Evolutionary conservation across 1,284 basidiomycete species (phyloP).

Genomic region (Tausonia pullulans): DNA sequence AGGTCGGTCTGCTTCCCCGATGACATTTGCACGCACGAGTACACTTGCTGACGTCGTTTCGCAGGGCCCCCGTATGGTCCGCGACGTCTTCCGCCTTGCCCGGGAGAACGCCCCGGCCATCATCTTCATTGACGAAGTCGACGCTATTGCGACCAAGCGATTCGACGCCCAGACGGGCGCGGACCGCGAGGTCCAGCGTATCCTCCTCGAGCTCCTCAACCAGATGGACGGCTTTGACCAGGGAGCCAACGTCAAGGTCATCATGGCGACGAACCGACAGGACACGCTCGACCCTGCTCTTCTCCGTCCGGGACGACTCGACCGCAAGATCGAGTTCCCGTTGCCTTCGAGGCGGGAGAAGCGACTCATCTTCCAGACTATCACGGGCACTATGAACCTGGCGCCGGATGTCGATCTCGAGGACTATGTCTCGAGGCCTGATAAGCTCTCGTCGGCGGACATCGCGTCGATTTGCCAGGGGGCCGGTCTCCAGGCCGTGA

Average conservation of each 20-base stretch:
- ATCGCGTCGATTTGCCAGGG: slow-evolving; percentile 94
- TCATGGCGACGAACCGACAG: slow-evolving; percentile 96
- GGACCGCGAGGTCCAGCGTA: slow-evolving; percentile 97
- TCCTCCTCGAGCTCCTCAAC: slow-evolving; percentile 93
- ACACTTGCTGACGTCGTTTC: background rate
- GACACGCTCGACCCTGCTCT: slow-evolving; percentile 95
- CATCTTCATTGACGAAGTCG: slow-evolving; percentile 99
- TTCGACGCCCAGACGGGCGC: slow-evolving; percentile 99
- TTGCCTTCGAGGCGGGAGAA: slow-evolving; percentile 88
- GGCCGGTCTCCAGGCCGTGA: slow-evolving; percentile 92
- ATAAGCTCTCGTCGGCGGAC: slow-evolving; percentile 89
- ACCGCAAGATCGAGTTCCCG: slow-evolving; percentile 99
- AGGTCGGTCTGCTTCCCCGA: slow-evolving; percentile 35
- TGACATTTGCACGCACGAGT: too few species aligned
- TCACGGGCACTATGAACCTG: slow-evolving; percentile 95
- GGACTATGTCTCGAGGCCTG: slow-evolving; percentile 97
- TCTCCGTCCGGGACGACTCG: slow-evolving; percentile 91
- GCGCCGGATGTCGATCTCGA: slow-evolving; percentile 96
- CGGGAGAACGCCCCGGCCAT: slow-evolving; percentile 96
- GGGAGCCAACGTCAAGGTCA: slow-evolving; percentile 97
- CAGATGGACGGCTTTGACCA: slow-evolving; percentile 99
- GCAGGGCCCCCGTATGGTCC: slow-evolving; percentile 92
- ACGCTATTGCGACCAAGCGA: slow-evolving; percentile 98
- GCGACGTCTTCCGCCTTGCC: slow-evolving; percentile 96
- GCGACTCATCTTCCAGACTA: slow-evolving; percentile 96